Evolutionary conservation across 78 protist species (phyloP), one percentile per base, ranked within the genome.

Genomic region (Speleostelium caveatum): DNA sequence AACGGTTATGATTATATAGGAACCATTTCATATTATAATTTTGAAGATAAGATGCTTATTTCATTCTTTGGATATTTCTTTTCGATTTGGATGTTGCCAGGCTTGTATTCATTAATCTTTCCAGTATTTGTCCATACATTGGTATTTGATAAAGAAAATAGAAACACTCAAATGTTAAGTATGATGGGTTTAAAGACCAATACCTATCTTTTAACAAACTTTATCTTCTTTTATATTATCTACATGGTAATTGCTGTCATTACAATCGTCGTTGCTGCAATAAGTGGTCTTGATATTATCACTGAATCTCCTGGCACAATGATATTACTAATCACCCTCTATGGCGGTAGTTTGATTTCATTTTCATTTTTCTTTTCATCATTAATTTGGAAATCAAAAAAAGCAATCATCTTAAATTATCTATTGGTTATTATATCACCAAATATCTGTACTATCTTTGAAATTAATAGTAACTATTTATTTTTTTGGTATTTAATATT

Each of bases 111-210:
- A 32, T 75, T 75, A 8, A 75, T 83, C 73, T 83, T 83, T 35
- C 78, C 90, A 28, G 90, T 83, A 21, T 83, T 83, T 32, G 72
- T 83, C 53, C 33, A 49, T 73, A 83, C 60, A 16, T 45, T 68
- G 59, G 90, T 83, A 1, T 42, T 32, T 33, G 90, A 83, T 16
- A 83, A 83, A 56, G 78, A 83, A 32, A 7, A 71, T n/a, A 65
- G 55, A 35, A 5, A 58, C 26, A 60, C 53, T 49, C 72, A 66
- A 56, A 62, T 83, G 19, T 49, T 83, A 73, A 68, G 16, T 45
- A 68, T 83, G 76, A 83, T 83, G 90, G 90, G 90, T 60, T 55
- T 65, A 24, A 73, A 59, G 42, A 38, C n/a, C 22, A 35, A 17
- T 21, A 39, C 67, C 28, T 45, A 72, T 17, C 19, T 68, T 33